Evolutionary conservation across 2,329 filamentous ascomycete genomes (phyloP).

Genomic region (Penicillium janthinellum): DNA sequence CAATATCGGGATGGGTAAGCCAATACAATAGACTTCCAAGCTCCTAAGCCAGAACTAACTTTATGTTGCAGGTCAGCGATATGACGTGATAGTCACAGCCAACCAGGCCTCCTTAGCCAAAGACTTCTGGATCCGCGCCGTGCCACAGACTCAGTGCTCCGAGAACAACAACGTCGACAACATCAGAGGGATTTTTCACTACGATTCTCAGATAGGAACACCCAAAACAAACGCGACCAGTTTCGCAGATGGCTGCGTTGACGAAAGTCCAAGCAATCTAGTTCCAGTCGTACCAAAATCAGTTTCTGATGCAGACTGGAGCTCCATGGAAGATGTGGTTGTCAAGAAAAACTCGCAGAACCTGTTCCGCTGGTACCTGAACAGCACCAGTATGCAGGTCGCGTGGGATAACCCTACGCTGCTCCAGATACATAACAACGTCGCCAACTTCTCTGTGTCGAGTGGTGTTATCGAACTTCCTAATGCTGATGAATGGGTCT

Average conservation of each 20-base stretch:
- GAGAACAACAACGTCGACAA: conserved; percentile 45
- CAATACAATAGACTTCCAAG: not conserved
- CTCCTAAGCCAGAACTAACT: not conserved
- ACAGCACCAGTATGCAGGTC: conserved; percentile 35
- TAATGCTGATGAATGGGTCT: conserved; percentile 30
- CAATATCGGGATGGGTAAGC: conserved; percentile 61
- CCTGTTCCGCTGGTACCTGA: conserved; percentile 38
- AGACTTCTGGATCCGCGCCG: conserved; percentile 49
- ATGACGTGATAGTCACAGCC: conserved; percentile 41
- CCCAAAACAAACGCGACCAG: conserved; percentile 24
- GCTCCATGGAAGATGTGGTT: conserved; percentile 22
- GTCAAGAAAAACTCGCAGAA: conserved; percentile 13
- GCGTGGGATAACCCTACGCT: conserved; percentile 36
- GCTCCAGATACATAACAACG: conserved; percentile 23
- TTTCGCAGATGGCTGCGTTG: conserved; percentile 28
- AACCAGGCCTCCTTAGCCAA: conserved; percentile 25
- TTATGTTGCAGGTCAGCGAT: conserved; percentile 37
- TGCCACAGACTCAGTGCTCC: conserved; percentile 48
- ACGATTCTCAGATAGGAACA: conserved; percentile 21
- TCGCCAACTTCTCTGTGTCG: conserved; percentile 17
- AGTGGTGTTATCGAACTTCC: conserved; percentile 31
- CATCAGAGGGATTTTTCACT: conserved; percentile 55
- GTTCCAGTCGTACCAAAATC: conserved; percentile 28
- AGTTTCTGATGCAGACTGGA: conserved; percentile 20
- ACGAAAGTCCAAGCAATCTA: conserved; percentile 31